Base-by-base conservation (phyloP, 768 basidiomycete species). In the Hericium erinaceus region DNA sequence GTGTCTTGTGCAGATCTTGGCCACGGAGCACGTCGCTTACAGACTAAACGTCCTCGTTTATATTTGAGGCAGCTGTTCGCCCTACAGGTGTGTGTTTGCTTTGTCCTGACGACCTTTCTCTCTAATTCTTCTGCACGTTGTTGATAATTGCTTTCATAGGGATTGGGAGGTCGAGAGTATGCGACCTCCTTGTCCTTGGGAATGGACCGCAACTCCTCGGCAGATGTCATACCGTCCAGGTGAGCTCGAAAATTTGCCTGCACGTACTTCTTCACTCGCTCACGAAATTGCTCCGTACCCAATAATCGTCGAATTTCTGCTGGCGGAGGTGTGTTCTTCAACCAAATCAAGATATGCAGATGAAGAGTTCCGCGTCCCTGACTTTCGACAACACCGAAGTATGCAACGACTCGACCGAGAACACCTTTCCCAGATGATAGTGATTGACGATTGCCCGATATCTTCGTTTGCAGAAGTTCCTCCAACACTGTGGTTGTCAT, bases 311-410 rank as follows among this genome's bases (percentile, higher is more conserved):
- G 61, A 58, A 76, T 76, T 0, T 54, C 58, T 22, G 59, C 64
- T 2, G 39, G 48, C 10, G 54, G 65, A n/a, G 74, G 75, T 1
- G 69, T 62, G 20, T 70, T 60, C 11, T 63, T 37, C 2, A 76
- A 52, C 75, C 73, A 78, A 0, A 77, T 9, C 1, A 78, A 55
- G 12, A 75, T 65, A 58, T 77, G 76, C 1, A 73, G 56, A 60
- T 76, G 78, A 3, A 79, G 64, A 0, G 69, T 73, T 0, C 76
- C 76, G 1, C 72, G 61, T 1, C 73, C 74, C 61, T 80, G 78
- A 0, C 71, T 65, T 59, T 80, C 75, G 0, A 76, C 71, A 0
- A 66, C 60, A 0, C 73, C 75, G 56, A 72, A 68, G 57, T 74
- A 76, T 1, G 70, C 74, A 18, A 44, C 39, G 2, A 74, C 64